Evolutionary conservation across 139 green algal genomes (phyloP).

Genomic region (Zygnema circumcarinatum): DNA sequence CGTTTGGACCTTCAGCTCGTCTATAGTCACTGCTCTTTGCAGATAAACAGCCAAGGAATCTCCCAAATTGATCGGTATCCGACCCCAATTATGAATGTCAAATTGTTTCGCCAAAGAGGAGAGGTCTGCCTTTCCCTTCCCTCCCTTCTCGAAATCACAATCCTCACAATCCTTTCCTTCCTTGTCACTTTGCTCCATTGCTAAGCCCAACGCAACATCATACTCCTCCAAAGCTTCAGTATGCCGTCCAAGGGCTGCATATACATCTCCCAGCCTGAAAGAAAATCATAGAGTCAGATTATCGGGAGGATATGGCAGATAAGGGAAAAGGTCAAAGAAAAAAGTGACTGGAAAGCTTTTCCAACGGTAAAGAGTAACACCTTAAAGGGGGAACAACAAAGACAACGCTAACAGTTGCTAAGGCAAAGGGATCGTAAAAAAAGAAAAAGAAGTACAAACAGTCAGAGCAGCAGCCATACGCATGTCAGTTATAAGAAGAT

Average conservation of each 20-base stretch:
- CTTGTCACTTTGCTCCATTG: constrained; percentile 3
- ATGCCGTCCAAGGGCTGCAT: constrained; percentile 9
- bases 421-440: too few relatives aligned
- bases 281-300: too few relatives aligned
- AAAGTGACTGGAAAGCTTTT: too few relatives aligned
- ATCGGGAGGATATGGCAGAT: background rate
- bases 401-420: too few relatives aligned
- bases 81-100: too few relatives aligned
- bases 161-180: too few relatives aligned
- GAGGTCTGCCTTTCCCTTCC: background rate
- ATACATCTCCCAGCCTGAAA: background rate
- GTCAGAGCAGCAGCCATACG: too few relatives aligned
- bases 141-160: background rate
- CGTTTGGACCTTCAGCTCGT: constrained; percentile 15
- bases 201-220: background rate
- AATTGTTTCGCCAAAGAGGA: too few relatives aligned
- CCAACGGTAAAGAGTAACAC: too few relatives aligned
- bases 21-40: constrained; percentile 15
- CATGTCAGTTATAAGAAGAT: too few relatives aligned
- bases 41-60: constrained; percentile 15
- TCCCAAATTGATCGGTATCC: constrained; percentile 12
- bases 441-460: too few relatives aligned
- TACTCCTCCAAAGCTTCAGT: background rate
- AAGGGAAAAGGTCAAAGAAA: background rate
- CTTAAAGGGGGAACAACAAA: too few relatives aligned